Conservation (phyloP, 2,329 filamentous ascomycete genomes). For the Sordariomycetes sp. region DNA sequence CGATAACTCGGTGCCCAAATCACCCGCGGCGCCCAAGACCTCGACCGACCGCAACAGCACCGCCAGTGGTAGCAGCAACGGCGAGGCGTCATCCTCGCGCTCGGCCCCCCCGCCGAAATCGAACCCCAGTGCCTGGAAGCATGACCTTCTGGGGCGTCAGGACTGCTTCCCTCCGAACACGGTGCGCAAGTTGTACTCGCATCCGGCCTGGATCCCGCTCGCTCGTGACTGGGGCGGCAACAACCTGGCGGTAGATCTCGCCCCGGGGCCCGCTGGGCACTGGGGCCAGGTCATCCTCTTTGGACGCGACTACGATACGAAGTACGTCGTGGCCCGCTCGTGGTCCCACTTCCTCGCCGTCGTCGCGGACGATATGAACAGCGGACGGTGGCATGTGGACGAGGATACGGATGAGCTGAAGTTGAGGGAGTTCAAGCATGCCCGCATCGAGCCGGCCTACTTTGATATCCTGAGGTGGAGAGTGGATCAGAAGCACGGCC, state of each 20-base stretch:
- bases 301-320: conserved; percentile 95
- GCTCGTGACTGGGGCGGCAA: conserved; percentile 98
- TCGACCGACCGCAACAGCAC: conserved; percentile 45
- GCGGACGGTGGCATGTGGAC: conserved; percentile 82
- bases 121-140: conserved; percentile 52
- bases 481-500: conserved; percentile 86
- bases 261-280: conserved; percentile 75
- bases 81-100: conserved; percentile 56
- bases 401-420: conserved; percentile 88
- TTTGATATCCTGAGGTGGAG: conserved; percentile 93
- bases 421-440: conserved; percentile 78
- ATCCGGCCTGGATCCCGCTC: conserved; percentile 89
- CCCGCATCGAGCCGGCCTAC: conserved; percentile 82
- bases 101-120: conserved; percentile 15
- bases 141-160: conserved; percentile 73
- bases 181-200: conserved; percentile 85
- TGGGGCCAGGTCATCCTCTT: conserved; percentile 98
- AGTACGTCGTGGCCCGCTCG: conserved; percentile 88
- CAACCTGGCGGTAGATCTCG: conserved; percentile 86
- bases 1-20: conserved; percentile 22
- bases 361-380: conserved; percentile 81
- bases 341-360: conserved; percentile 80
- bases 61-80: conserved; percentile 47
- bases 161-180: conserved; percentile 77
- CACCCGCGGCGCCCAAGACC: conserved; percentile 35